These are phyloP conservation scores for Phytophthora hybrid DNA, from an alignment of 352 stramenopile genomes.

Conservation along the genomic window DNA sequence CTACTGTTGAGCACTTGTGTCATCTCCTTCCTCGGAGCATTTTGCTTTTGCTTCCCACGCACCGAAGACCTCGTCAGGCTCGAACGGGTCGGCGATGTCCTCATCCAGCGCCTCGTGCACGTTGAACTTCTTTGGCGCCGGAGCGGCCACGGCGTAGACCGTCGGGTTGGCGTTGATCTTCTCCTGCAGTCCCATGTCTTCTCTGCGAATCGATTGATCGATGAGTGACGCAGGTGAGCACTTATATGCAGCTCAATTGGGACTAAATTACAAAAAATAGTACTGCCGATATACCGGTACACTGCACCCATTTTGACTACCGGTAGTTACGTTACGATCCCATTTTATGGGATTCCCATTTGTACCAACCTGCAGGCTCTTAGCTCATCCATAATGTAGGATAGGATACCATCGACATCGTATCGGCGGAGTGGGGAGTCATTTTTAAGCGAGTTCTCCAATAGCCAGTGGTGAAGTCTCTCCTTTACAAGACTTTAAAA, in stretches of 20 bases:
- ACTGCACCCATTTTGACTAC: too few relatives aligned
- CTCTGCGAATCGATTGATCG: slow-evolving; percentile 14
- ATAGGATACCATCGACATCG: too few relatives aligned
- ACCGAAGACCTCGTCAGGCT: slow-evolving; percentile 90
- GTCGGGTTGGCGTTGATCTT: slow-evolving; percentile 92
- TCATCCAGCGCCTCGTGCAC: slow-evolving; percentile 70
- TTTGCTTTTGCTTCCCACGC: slow-evolving; percentile 21
- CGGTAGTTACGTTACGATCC: too few relatives aligned
- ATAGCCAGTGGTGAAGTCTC: too few relatives aligned
- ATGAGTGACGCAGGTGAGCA: slow-evolving; percentile 10
- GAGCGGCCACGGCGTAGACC: slow-evolving; percentile 79
- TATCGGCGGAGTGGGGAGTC: too few relatives aligned
- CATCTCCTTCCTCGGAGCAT: background rate
- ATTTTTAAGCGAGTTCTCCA: too few relatives aligned
- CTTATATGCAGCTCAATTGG: background rate
- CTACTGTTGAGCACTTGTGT: slow-evolving; percentile 6
- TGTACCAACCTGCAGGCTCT: too few relatives aligned
- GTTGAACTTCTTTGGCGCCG: slow-evolving; percentile 68
- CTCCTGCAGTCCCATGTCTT: slow-evolving; percentile 70
- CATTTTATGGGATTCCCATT: too few relatives aligned
- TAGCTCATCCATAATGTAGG: too few relatives aligned
- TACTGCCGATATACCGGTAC: too few relatives aligned
- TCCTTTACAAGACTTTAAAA: too few relatives aligned
- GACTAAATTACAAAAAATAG: slow-evolving; percentile 9
- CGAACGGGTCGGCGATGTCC: slow-evolving; percentile 77